These are phyloP conservation scores for Lupinus albus DNA, from an alignment of 306 rosid genomes.

Conservation along the genomic window DNA sequence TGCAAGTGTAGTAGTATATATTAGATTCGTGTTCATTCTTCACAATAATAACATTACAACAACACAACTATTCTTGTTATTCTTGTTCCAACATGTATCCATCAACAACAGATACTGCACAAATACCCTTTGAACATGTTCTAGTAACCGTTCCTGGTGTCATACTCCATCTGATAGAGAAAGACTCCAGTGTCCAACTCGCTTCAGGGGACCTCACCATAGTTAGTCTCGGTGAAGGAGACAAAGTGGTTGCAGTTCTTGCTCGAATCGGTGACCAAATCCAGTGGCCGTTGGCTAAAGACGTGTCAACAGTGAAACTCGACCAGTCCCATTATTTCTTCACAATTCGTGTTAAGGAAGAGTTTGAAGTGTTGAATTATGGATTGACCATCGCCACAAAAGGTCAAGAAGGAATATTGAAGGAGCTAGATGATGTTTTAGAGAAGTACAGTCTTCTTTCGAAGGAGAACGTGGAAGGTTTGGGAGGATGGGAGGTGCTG, in stretches of 20 bases:
- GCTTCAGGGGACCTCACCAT: conserved; percentile 77
- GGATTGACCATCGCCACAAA: conserved; percentile 69
- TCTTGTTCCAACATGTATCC: conserved; percentile 57
- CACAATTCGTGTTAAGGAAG: conserved; percentile 54
- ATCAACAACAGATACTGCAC: conserved; percentile 39
- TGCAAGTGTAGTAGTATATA: neutral
- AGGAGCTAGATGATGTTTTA: conserved; percentile 62
- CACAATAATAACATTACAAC: too few species aligned
- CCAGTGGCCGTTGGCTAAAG: conserved; percentile 84
- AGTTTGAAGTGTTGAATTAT: conserved; percentile 58
- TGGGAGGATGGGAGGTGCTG: conserved; percentile 53
- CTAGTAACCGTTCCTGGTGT: conserved; percentile 63
- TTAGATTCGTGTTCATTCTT: neutral
- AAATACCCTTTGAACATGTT: conserved; percentile 51
- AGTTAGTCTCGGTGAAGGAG: conserved; percentile 50
- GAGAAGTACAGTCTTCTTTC: conserved; percentile 67
- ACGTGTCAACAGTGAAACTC: conserved; percentile 75
- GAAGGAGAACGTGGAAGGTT: conserved; percentile 54
- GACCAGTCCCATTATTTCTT: conserved; percentile 82
- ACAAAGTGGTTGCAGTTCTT: conserved; percentile 65
- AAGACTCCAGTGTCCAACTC: conserved; percentile 69
- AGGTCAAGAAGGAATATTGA: conserved; percentile 55
- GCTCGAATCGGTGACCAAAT: conserved; percentile 66
- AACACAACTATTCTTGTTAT: too few species aligned
- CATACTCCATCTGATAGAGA: conserved; percentile 69